A percentile compares a stretch with the other conserved stretches of the same genome.
These are phyloP conservation scores for Botrytis cinerea DNA, from an alignment of 2,329 filamentous ascomycete genomes.

Conservation along the genomic window DNA sequence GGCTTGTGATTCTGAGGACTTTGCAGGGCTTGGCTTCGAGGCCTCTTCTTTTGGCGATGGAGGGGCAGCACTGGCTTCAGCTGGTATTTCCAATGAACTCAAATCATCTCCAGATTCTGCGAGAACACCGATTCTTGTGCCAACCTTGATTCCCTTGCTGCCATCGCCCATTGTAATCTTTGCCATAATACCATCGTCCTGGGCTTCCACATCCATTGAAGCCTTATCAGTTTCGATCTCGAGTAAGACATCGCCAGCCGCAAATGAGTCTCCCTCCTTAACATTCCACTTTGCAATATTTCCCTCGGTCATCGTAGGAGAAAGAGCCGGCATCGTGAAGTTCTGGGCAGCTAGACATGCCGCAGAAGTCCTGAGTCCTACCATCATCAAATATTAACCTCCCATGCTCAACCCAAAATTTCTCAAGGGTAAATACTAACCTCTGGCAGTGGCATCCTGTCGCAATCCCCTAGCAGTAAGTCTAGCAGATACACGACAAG, in stretches of 20 bases:
- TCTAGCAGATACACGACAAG: conserved; percentile 64
- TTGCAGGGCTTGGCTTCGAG: conserved; percentile 34
- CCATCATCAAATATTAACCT: conserved; percentile 14
- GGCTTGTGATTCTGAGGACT: conserved; percentile 27
- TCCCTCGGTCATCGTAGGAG: conserved; percentile 91
- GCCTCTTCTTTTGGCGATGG: conserved; percentile 37
- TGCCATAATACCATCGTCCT: conserved; percentile 82
- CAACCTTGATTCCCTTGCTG: conserved; percentile 75
- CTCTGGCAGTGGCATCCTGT: conserved; percentile 57
- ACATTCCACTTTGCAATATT: conserved; percentile 84
- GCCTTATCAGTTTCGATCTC: conserved; percentile 96
- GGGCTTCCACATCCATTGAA: conserved; percentile 91
- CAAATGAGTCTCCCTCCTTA: conserved; percentile 82
- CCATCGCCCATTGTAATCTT: conserved; percentile 78
- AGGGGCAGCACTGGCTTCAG: conserved; percentile 55
- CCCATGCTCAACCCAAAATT: conserved; percentile 23
- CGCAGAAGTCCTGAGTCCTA: conserved; percentile 66
- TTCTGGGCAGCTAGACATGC: conserved; percentile 73
- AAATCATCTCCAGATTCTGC: conserved; percentile 82
- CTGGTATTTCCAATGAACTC: conserved; percentile 70
- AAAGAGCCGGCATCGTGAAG: conserved; percentile 88
- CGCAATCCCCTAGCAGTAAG: conserved; percentile 56
- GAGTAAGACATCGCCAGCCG: conserved; percentile 81
- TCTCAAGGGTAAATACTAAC: conserved; percentile 47
- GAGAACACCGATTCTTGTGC: conserved; percentile 77